These are phyloP conservation scores for Rugosomyces carneus DNA, from an alignment of 1,284 basidiomycete genomes.

Conservation along the genomic window DNA sequence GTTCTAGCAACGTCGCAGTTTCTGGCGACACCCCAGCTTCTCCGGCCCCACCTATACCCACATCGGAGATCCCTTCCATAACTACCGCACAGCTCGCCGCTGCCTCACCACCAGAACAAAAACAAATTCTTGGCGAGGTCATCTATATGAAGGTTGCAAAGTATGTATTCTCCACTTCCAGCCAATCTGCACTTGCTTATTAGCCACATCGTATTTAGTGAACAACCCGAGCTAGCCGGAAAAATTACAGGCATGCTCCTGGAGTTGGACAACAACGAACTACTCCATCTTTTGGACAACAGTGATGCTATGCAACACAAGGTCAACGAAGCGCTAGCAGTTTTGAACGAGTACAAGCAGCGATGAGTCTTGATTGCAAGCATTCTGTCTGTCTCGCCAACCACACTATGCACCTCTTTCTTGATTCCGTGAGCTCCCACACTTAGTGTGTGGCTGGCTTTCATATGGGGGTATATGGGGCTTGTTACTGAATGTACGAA, in stretches of 20 bases:
- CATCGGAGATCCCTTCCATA: constrained; percentile 41
- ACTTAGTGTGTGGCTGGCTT: constrained; percentile 6
- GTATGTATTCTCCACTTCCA: constrained; percentile 41
- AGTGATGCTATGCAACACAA: constrained; percentile 79
- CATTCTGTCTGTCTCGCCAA: constrained; percentile 6
- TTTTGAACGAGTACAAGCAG: constrained; percentile 73
- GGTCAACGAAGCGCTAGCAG: constrained; percentile 82
- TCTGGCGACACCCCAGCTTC: constrained; percentile 36
- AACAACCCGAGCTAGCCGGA: constrained; percentile 84
- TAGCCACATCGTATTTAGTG: constrained; percentile 28
- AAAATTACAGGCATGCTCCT: constrained; percentile 98
- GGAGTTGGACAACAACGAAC: constrained; percentile 94
- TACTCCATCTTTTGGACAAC: constrained; percentile 80
- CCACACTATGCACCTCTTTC: constrained; percentile 28
- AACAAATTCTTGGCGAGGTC: constrained; percentile 93
- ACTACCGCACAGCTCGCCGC: constrained; percentile 59
- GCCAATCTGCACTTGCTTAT: constrained; percentile 16
- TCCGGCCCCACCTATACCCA: constrained; percentile 29
- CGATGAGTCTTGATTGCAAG: constrained; percentile 24
- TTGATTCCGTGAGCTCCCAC: constrained; percentile 24
- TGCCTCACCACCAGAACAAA: constrained; percentile 84
- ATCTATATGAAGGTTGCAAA: constrained; percentile 84
- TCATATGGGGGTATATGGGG: constrained; percentile 34
- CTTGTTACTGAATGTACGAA: constrained; percentile 50
- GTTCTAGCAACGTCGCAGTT: constrained; percentile 18